phyloP scores from a whole-genome alignment of 1,284 basidiomycete species.

The Mycosarcoma maydis region DNA sequence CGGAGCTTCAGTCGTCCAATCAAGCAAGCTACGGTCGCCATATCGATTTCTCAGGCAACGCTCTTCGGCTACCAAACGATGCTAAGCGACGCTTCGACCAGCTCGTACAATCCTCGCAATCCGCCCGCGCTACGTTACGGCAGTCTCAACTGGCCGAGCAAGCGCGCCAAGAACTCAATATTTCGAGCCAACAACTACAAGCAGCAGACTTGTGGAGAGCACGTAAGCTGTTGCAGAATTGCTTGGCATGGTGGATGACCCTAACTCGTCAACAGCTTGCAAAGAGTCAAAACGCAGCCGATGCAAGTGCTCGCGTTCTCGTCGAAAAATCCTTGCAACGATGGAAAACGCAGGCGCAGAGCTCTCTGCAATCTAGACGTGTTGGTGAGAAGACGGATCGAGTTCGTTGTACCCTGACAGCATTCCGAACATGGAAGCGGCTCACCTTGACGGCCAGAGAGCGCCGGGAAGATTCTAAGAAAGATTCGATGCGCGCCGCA shows the following conservation, averaged over 20 bases:
- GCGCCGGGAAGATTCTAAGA: slow-evolving; percentile 33
- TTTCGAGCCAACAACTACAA: slow-evolving; percentile 1
- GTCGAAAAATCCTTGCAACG: slow-evolving; percentile 29
- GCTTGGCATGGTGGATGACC: slow-evolving; percentile 49
- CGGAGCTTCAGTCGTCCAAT: neutral
- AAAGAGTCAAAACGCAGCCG: slow-evolving; percentile 16
- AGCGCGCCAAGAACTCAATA: slow-evolving; percentile 19
- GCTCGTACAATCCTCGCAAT: slow-evolving; percentile 41
- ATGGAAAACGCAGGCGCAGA: slow-evolving; percentile 12
- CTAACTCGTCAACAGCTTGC: slow-evolving; percentile 25
- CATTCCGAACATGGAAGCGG: slow-evolving; percentile 42
- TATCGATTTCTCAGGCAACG: neutral
- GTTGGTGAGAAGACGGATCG: slow-evolving; percentile 30
- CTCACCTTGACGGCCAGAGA: slow-evolving; percentile 3
- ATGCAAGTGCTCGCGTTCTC: slow-evolving; percentile 21
- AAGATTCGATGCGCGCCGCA: slow-evolving; percentile 31
- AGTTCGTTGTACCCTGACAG: slow-evolving; percentile 45
- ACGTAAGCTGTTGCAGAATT: slow-evolving; percentile 18
- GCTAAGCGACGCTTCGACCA: slow-evolving; percentile 45
- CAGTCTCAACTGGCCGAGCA: slow-evolving; percentile 8
- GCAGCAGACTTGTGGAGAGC: slow-evolving; percentile 31
- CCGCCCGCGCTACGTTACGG: slow-evolving; percentile 21
- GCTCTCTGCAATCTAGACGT: neutral
- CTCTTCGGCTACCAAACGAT: slow-evolving; percentile 9
- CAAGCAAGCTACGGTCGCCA: neutral